Conservation (phyloP, 1,284 basidiomycete species). For the Boletus hoseneyae region DNA sequence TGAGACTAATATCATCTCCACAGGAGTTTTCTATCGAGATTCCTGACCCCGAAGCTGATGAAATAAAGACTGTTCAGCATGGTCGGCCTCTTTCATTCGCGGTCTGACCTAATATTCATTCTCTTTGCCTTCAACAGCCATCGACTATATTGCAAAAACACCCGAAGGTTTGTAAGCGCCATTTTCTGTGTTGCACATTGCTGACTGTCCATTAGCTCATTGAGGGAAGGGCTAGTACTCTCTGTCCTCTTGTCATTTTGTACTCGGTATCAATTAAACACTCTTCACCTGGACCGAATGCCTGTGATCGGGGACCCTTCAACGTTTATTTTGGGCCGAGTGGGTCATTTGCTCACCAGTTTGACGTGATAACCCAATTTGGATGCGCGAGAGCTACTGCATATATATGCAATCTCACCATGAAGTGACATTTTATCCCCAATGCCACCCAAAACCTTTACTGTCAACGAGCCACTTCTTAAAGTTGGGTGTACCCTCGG, state of each 20-base stretch:
- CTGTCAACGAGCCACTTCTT: slow-evolving; percentile 46
- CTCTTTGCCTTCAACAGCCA: slow-evolving; percentile 53
- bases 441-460: slow-evolving; percentile 24
- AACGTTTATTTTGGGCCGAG: slow-evolving; percentile 1
- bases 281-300: background rate
- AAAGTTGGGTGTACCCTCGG: slow-evolving; percentile 58
- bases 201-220: slow-evolving; percentile 23
- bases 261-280: slow-evolving; percentile 23
- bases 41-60: slow-evolving; percentile 97
- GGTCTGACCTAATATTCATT: slow-evolving; percentile 5
- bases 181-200: background rate
- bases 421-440: slow-evolving; percentile 1
- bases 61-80: slow-evolving; percentile 92
- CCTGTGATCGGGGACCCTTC: slow-evolving; percentile 1
- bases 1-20: background rate
- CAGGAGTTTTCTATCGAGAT: slow-evolving; percentile 92
- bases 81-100: slow-evolving; percentile 49
- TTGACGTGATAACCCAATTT: slow-evolving; percentile 10
- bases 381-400: slow-evolving; percentile 1
- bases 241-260: slow-evolving; percentile 16
- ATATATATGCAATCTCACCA: slow-evolving; percentile 8
- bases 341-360: slow-evolving; percentile 8
- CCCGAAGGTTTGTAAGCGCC: slow-evolving; percentile 66
- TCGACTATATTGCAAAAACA: slow-evolving; percentile 96
- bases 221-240: slow-evolving; percentile 20